Evolutionary conservation across 2,329 filamentous ascomycete species (phyloP).

Genomic region (Apiospora arundinis): DNA sequence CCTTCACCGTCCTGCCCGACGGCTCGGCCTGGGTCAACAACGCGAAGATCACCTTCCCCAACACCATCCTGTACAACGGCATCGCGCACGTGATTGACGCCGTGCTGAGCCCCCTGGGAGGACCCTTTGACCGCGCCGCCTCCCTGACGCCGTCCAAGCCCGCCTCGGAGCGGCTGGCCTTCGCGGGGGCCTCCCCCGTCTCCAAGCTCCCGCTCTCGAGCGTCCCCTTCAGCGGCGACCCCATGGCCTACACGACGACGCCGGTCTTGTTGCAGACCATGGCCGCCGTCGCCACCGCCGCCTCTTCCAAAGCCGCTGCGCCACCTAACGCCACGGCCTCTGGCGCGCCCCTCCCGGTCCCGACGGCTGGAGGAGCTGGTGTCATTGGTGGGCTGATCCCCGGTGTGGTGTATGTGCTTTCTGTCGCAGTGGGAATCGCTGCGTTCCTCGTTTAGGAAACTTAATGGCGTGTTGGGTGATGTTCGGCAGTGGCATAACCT

Average conservation of each 20-base stretch:
- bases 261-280: constrained; percentile 37
- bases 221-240: constrained; percentile 33
- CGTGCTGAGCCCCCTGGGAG: constrained; percentile 34
- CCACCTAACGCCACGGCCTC: constrained; percentile 5
- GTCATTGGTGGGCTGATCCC: background rate
- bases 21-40: constrained; percentile 40
- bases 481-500: too few species aligned
- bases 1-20: constrained; percentile 39
- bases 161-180: constrained; percentile 36
- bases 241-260: constrained; percentile 35
- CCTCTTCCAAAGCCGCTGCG: too few species aligned
- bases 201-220: constrained; percentile 36
- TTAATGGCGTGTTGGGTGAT: too few species aligned
- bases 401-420: background rate
- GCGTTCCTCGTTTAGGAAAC: constrained; percentile 13
- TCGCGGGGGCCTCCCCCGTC: constrained; percentile 34
- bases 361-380: background rate
- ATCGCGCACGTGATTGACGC: constrained; percentile 42
- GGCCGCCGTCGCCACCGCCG: constrained; percentile 31
- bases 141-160: constrained; percentile 32
- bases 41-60: constrained; percentile 40
- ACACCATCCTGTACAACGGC: constrained; percentile 41
- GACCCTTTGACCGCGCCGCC: constrained; percentile 33
- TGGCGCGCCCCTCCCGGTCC: background rate
- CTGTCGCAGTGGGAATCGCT: constrained; percentile 6